Conservation (phyloP, 2,329 filamentous ascomycete genomes). For the Aspergillus floridensis region DNA sequence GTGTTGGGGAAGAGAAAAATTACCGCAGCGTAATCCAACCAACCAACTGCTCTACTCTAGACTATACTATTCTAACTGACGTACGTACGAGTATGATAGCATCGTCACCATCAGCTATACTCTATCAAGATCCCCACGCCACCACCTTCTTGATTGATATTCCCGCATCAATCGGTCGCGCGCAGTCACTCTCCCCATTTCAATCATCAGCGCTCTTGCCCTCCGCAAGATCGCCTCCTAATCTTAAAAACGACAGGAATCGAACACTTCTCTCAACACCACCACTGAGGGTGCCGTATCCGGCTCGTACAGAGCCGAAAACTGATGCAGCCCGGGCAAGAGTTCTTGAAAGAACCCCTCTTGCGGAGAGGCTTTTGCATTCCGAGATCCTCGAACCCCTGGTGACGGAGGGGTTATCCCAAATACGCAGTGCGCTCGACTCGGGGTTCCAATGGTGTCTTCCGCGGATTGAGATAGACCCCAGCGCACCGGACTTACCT, state of each 20-base stretch:
- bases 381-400: slow-evolving; percentile 23
- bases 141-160: slow-evolving; percentile 57
- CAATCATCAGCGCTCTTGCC: not conserved
- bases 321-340: slow-evolving; percentile 43
- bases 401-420: slow-evolving; percentile 41
- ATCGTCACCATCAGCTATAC: slow-evolving; percentile 37
- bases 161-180: slow-evolving; percentile 55
- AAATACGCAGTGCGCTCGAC: slow-evolving; percentile 23
- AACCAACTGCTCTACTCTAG: not conserved
- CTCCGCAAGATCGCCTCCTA: not conserved
- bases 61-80: not conserved
- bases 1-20: not conserved
- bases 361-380: slow-evolving; percentile 33
- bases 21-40: not conserved
- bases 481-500: not conserved
- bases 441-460: slow-evolving; percentile 36
- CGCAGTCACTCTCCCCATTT: slow-evolving; percentile 43
- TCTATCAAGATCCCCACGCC: slow-evolving; percentile 50
- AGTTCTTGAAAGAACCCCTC: slow-evolving; percentile 37
- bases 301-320: slow-evolving; percentile 51
- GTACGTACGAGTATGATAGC: slow-evolving; percentile 3
- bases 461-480: slow-evolving; percentile 14
- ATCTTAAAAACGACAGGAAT: not conserved
- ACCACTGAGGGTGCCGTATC: slow-evolving; percentile 49
- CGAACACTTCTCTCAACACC: slow-evolving; percentile 45